phyloP scores from a whole-genome alignment of 768 basidiomycete species.

The Trametes gibbosa region DNA sequence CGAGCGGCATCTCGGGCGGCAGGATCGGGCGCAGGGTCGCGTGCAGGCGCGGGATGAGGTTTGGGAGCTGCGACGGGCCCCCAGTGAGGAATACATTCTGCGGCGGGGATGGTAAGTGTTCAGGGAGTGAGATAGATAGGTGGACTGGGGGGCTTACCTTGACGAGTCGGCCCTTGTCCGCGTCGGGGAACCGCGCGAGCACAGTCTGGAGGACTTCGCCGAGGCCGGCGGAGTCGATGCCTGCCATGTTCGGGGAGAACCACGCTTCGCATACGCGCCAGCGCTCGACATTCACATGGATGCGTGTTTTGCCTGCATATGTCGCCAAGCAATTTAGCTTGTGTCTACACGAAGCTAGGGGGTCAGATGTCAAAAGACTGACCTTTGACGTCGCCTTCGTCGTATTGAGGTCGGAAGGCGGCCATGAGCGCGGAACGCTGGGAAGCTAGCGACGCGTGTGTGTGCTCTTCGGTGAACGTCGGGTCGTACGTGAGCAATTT shows the following conservation, averaged over 20 bases:
- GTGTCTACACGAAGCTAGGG: too few relatives aligned
- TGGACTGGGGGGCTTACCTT: conserved; percentile 65
- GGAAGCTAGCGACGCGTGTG: conserved; percentile 72
- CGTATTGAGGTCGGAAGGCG: conserved; percentile 79
- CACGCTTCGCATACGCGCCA: conserved; percentile 90
- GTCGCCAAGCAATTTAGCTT: background rate
- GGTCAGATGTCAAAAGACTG: background rate
- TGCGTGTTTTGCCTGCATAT: conserved; percentile 56
- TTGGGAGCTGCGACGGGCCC: conserved; percentile 69
- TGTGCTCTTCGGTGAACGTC: conserved; percentile 75
- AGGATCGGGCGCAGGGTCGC: conserved; percentile 78
- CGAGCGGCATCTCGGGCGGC: conserved; percentile 75
- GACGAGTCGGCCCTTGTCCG: conserved; percentile 70
- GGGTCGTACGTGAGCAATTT: conserved; percentile 85
- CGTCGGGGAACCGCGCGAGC: conserved; percentile 64
- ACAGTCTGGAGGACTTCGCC: conserved; percentile 90
- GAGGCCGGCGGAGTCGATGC: conserved; percentile 90
- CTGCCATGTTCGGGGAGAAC: conserved; percentile 93
- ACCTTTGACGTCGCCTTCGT: conserved; percentile 73
- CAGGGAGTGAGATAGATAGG: background rate
- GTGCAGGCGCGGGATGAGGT: conserved; percentile 65
- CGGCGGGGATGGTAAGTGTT: background rate
- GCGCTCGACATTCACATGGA: conserved; percentile 88
- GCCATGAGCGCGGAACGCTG: conserved; percentile 83
- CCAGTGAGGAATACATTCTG: conserved; percentile 93